These are phyloP conservation scores for Pachyrhizus erosus DNA, from an alignment of 306 rosid species.

Conservation along the genomic window DNA sequence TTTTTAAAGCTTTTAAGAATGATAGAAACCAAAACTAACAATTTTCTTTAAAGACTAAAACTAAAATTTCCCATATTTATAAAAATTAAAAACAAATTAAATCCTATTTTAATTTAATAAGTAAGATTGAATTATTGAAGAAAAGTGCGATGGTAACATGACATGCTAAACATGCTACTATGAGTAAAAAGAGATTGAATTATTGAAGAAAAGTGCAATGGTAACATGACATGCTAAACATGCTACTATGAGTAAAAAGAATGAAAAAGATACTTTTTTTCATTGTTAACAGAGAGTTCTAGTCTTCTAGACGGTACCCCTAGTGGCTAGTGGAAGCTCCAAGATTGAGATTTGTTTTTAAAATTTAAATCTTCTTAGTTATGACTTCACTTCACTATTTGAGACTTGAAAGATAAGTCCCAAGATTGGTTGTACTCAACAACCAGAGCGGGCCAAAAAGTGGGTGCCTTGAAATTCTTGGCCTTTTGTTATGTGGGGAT, in stretches of 20 bases:
- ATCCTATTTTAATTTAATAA: neutral
- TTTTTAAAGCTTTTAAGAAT: no score
- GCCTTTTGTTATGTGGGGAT: neutral
- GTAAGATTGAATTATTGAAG: neutral
- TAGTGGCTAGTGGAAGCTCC: neutral
- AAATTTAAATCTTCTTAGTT: slow-evolving; percentile 17
- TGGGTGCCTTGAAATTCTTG: slow-evolving; percentile 25
- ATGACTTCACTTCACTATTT: slow-evolving; percentile 18
- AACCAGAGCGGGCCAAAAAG: neutral
- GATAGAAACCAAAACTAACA: no score
- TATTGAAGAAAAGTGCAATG: neutral
- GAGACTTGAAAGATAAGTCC: slow-evolving; percentile 19
- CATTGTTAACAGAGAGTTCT: neutral
- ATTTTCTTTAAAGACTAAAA: neutral
- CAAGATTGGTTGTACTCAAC: slow-evolving; percentile 30
- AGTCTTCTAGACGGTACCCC: neutral
- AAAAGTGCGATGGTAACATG: neutral
- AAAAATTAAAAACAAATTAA: neutral
- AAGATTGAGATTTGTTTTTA: slow-evolving; percentile 21
- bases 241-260: neutral
- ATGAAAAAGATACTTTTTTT: neutral
- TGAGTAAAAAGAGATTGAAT: neutral
- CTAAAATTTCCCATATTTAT: neutral
- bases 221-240: neutral
- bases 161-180: neutral